These are phyloP conservation scores for Fonsecaea nubica DNA, from an alignment of 2,329 filamentous ascomycete genomes.

Conservation along the genomic window DNA sequence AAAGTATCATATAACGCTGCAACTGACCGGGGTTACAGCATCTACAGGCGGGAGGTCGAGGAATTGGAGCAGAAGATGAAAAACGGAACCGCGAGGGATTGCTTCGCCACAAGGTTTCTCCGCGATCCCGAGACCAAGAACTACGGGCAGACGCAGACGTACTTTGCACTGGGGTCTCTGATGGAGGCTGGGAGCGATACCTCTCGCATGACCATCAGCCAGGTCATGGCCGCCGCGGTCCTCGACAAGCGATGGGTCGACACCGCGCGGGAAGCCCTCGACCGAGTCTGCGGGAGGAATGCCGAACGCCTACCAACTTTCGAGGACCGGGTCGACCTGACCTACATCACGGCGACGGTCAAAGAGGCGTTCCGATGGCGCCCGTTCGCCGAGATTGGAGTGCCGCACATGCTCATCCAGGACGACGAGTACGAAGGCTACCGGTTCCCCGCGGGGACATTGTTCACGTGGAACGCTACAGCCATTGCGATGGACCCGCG, in stretches of 20 bases:
- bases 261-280: conserved; percentile 54
- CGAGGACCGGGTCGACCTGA: conserved; percentile 42
- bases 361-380: conserved; percentile 49
- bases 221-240: conserved; percentile 58
- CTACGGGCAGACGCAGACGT: conserved; percentile 50
- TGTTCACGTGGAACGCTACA: conserved; percentile 55
- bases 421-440: conserved; percentile 51
- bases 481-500: conserved; percentile 52
- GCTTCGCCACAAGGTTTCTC: conserved; percentile 46
- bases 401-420: conserved; percentile 43
- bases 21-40: conserved; percentile 22
- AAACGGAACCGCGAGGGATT: conserved; percentile 46
- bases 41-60: conserved; percentile 41
- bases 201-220: conserved; percentile 55
- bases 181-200: conserved; percentile 61
- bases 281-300: conserved; percentile 46
- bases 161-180: conserved; percentile 47
- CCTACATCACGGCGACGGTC: conserved; percentile 46
- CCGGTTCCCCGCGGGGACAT: conserved; percentile 57
- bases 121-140: conserved; percentile 42
- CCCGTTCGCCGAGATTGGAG: conserved; percentile 47
- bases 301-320: conserved; percentile 44
- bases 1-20: not conserved
- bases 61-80: conserved; percentile 35
- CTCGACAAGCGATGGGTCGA: conserved; percentile 53